Evolutionary conservation across 2,329 filamentous ascomycete genomes (phyloP).

Genomic region (Knufia fluminis): DNA sequence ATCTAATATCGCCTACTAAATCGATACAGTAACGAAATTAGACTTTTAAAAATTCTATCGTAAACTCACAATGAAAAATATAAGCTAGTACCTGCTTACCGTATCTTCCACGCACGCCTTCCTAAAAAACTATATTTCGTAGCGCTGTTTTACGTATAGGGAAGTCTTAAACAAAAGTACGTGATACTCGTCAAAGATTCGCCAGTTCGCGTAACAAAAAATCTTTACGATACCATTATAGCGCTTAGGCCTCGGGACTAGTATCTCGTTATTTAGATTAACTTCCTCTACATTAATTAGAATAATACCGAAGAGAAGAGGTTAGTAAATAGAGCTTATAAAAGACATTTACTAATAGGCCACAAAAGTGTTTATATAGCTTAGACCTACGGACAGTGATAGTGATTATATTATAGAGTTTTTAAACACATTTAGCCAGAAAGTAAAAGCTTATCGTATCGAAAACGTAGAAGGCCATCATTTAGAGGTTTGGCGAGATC

Average conservation of each 20-base stretch:
- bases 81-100: background rate
- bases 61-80: conserved; percentile 1
- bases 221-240: conserved; percentile 1
- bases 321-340: no score
- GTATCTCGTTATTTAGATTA: no score
- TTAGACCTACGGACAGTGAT: no score
- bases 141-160: background rate
- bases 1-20: background rate
- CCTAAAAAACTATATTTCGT: background rate
- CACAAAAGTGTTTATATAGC: no score
- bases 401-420: no score
- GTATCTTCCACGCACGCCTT: background rate
- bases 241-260: conserved; percentile 1
- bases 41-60: conserved; percentile 3
- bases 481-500: no score
- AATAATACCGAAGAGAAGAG: no score
- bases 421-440: no score
- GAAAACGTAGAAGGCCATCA: no score
- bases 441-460: no score
- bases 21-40: conserved; percentile 3
- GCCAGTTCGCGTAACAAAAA: background rate
- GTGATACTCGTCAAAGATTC: background rate
- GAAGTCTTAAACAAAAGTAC: background rate
- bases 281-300: no score
- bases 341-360: no score